phyloP scores from a whole-genome alignment of 108 stramenopile species.

The Skeletonema potamos region DNA sequence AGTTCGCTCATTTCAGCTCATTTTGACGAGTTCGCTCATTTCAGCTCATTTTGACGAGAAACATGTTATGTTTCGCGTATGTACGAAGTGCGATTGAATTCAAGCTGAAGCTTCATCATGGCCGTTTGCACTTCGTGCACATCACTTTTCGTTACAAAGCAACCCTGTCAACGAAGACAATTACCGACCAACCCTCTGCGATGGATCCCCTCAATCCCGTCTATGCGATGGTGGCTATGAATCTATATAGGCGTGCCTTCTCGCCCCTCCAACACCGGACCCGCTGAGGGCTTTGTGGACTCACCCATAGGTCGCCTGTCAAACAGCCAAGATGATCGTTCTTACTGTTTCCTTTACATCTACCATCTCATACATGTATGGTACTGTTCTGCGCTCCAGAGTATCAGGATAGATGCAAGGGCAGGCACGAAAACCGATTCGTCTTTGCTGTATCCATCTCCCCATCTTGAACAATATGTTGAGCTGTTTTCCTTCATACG shows the following conservation, averaged over 20 bases:
- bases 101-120: neutral
- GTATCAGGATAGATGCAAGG: neutral
- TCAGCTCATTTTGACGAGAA: no score
- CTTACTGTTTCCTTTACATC: neutral
- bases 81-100: neutral
- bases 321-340: no score
- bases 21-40: no score
- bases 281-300: no score
- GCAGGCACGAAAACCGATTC: neutral
- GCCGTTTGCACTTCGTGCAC: no score
- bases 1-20: no score
- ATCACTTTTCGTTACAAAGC: no score
- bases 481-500: neutral
- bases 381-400: neutral
- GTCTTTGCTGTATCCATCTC: constrained; percentile 5
- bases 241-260: neutral
- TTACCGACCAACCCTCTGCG: neutral
- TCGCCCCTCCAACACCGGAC: neutral
- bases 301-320: no score
- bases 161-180: neutral
- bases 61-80: no score
- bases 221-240: neutral
- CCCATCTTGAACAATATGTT: neutral
- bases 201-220: constrained; percentile 1
- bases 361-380: neutral